Evolutionary conservation across 306 rosid species (phyloP), one percentile per base, ranked within the genome.

Genomic region (Corylus americana): DNA sequence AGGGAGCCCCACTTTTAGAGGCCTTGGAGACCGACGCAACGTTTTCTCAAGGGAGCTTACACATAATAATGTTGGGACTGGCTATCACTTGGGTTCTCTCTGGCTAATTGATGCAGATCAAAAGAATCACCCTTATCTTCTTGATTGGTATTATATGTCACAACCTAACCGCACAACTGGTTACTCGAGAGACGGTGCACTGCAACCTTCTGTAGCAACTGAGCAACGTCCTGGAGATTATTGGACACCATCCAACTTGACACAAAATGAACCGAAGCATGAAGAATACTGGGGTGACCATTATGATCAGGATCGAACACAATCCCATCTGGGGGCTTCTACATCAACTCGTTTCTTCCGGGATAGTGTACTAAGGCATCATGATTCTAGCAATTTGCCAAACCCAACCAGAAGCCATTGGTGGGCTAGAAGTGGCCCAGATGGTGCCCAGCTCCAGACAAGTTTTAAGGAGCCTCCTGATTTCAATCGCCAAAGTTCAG

Each of bases 401-500:
- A 81, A 50, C 44, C 55, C 86, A 62, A 68, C 66, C 48, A 68
- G 77, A 82, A 89, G 91, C 57, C 91, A 75, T 70, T 95, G 99
- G 98, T 95, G 99, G 99, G 94, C 78, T 61, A 89, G 98, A 83
- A 87, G 84, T 66, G 67, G 31, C n/a, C 78, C 69, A 0, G 84
- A 18, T 17, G 72, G 69, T 50, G 85, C 42, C 68, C 88, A 78
- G 22, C 81, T 81, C 73, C 90, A 85, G 76, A 73, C 92, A 51
- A 95, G 99, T 86, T 91, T 95, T 79, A 83, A 89, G 17, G 98
- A 95, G 84, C 99, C 97, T 68, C 99, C 98, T 2, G 90, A 86
- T 80, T 93, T 91, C 86, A 81, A 80, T 76, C 61, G 70, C 66
- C 84, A 59, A 16, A 70, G 66, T 71, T 13, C 88, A 12, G 75